Conservation (phyloP, 495 filamentous ascomycete species). For the Neurospora sp. region DNA sequence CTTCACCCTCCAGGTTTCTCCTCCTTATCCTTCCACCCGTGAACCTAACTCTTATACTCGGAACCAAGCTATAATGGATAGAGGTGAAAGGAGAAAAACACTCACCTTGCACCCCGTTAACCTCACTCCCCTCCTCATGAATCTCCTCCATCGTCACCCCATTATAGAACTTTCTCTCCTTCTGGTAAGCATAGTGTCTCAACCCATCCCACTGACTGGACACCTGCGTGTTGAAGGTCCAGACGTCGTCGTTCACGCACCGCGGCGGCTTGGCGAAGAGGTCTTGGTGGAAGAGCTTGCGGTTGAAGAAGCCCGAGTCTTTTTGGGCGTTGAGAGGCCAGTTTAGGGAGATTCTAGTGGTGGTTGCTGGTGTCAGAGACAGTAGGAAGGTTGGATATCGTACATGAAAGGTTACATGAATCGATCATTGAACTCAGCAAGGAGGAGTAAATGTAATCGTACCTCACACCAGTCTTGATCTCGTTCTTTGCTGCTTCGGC, state of each 20-base stretch:
- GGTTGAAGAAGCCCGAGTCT: constrained; percentile 26
- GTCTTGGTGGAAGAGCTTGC: constrained; percentile 31
- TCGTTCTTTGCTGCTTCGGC: constrained; percentile 37
- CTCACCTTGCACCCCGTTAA: constrained; percentile 44
- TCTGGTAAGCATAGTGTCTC: constrained; percentile 43
- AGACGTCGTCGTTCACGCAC: constrained; percentile 48
- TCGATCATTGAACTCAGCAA: not conserved
- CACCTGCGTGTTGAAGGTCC: constrained; percentile 52
- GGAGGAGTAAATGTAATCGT: no score
- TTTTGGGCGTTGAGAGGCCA: constrained; percentile 34
- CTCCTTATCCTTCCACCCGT: no score
- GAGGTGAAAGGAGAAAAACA: no score
- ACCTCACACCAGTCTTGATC: constrained; percentile 39
- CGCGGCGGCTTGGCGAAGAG: constrained; percentile 26
- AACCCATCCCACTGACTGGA: constrained; percentile 36
- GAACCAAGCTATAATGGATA: no score
- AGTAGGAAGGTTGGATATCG: not conserved
- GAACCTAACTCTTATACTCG: no score
- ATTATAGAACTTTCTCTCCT: constrained; percentile 49
- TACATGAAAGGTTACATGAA: not conserved
- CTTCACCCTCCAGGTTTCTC: no score
- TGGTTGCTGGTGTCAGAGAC: not conserved
- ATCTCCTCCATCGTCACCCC: constrained; percentile 50
- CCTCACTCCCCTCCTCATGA: constrained; percentile 26
- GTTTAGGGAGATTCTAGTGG: constrained; percentile 33